These are phyloP conservation scores for Rhodotorula taiwanensis DNA, from an alignment of 768 basidiomycete species.

Conservation along the genomic window DNA sequence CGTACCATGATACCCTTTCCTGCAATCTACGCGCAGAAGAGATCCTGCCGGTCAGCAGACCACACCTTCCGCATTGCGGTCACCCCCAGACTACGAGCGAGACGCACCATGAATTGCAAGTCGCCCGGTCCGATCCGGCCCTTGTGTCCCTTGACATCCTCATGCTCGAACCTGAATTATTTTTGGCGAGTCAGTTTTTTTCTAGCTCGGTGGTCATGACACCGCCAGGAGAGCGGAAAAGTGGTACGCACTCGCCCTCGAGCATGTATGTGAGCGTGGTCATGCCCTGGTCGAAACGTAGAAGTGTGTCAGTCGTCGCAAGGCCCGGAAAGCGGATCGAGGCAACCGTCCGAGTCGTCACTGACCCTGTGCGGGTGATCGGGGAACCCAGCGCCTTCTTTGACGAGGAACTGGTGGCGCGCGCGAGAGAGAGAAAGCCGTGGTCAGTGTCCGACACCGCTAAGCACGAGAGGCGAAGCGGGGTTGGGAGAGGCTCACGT, in stretches of 20 bases:
- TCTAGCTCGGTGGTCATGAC: too few relatives aligned
- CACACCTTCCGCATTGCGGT: too few relatives aligned
- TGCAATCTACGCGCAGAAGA: neutral
- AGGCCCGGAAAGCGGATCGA: too few relatives aligned
- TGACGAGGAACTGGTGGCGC: slow-evolving; percentile 68
- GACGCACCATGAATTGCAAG: slow-evolving; percentile 62
- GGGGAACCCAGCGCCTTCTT: slow-evolving; percentile 54
- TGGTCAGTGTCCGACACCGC: too few relatives aligned
- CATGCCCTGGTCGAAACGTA: slow-evolving; percentile 53
- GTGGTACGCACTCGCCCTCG: slow-evolving; percentile 52
- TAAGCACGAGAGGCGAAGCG: slow-evolving; percentile 9
- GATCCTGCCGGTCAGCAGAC: neutral
- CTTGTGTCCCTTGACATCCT: slow-evolving; percentile 82
- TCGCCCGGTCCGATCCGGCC: slow-evolving; percentile 52
- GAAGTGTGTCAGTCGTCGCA: too few relatives aligned
- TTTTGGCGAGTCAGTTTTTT: too few relatives aligned
- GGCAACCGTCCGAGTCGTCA: too few relatives aligned
- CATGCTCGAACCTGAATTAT: slow-evolving; percentile 60
- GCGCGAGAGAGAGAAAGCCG: slow-evolving; percentile 49
- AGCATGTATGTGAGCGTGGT: slow-evolving; percentile 68
- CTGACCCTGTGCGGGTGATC: slow-evolving; percentile 51
- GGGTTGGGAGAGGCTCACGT: slow-evolving; percentile 22
- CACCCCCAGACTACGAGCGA: neutral
- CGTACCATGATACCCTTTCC: slow-evolving; percentile 18
- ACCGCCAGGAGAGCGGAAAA: neutral